phyloP scores from a whole-genome alignment of 768 basidiomycete species.

The Multifurca ochricompacta region DNA sequence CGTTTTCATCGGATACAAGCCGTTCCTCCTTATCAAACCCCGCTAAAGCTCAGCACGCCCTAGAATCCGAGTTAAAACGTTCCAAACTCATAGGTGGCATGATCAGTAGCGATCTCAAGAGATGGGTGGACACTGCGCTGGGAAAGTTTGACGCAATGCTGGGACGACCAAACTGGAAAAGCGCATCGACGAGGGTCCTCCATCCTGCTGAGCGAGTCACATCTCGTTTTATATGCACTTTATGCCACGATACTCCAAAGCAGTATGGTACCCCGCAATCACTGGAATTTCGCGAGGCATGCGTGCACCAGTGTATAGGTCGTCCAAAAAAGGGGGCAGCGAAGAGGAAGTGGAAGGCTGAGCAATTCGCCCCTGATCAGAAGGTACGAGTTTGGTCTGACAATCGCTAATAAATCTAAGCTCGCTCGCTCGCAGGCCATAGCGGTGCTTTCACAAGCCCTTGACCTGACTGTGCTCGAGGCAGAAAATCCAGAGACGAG shows the following conservation, averaged over 20 bases:
- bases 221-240: slow-evolving; percentile 50
- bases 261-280: slow-evolving; percentile 35
- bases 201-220: slow-evolving; percentile 53
- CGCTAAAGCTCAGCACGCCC: not conserved
- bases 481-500: slow-evolving; percentile 4
- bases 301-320: slow-evolving; percentile 47
- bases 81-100: slow-evolving; percentile 29
- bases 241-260: slow-evolving; percentile 36
- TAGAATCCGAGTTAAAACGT: slow-evolving; percentile 24
- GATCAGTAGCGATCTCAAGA: slow-evolving; percentile 36
- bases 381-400: slow-evolving; percentile 33
- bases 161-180: slow-evolving; percentile 47
- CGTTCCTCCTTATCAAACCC: not conserved
- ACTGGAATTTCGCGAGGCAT: slow-evolving; percentile 51
- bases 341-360: slow-evolving; percentile 38
- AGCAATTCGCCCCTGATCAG: slow-evolving; percentile 49
- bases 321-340: slow-evolving; percentile 24
- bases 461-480: not conserved
- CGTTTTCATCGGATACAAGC: not conserved
- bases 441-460: slow-evolving; percentile 8
- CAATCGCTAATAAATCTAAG: slow-evolving; percentile 5
- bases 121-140: slow-evolving; percentile 43
- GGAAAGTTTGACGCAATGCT: slow-evolving; percentile 37
- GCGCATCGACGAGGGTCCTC: slow-evolving; percentile 36
- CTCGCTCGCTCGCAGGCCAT: slow-evolving; percentile 10